phyloP scores from a whole-genome alignment of 176 grass and related monocot genomes.

The Ananas comosus region DNA sequence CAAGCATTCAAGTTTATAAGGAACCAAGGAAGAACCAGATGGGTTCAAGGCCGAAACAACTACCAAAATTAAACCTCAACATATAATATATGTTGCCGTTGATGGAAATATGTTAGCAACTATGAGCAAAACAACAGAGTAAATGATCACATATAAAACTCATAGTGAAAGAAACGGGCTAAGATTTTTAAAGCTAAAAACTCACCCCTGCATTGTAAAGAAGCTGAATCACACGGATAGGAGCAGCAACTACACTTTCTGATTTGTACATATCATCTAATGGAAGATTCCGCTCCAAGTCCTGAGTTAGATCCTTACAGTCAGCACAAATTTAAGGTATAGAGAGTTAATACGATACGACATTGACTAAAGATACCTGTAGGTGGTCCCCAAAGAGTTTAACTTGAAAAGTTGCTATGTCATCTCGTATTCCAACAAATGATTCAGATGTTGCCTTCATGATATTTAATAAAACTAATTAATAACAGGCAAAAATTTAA shows the following conservation, averaged over 20 bases:
- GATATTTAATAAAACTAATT: slow-evolving; percentile 10
- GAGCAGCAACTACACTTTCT: slow-evolving; percentile 67
- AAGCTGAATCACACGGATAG: slow-evolving; percentile 91
- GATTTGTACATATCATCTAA: slow-evolving; percentile 87
- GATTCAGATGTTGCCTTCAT: slow-evolving; percentile 82
- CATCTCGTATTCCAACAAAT: slow-evolving; percentile 76
- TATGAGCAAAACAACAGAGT: background rate
- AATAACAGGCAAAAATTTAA: background rate
- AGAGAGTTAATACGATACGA: slow-evolving; percentile 2
- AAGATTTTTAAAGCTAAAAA: slow-evolving; percentile 13
- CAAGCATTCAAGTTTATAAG: slow-evolving; percentile 2
- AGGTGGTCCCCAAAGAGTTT: slow-evolving; percentile 72
- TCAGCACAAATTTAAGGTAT: slow-evolving; percentile 21
- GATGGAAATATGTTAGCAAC: background rate
- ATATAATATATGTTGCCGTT: too few species aligned
- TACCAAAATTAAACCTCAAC: too few species aligned
- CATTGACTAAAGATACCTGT: slow-evolving; percentile 30
- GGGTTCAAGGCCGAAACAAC: too few species aligned
- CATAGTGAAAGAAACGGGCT: background rate
- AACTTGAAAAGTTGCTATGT: slow-evolving; percentile 77
- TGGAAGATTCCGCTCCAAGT: slow-evolving; percentile 89
- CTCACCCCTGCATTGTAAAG: slow-evolving; percentile 87
- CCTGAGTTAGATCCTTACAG: slow-evolving; percentile 28
- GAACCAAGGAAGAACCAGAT: too few species aligned
- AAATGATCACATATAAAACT: background rate